Evolutionary conservation across 2,329 filamentous ascomycete species (phyloP), one percentile per base, ranked within the genome.

Genomic region (Claviceps sp.): DNA sequence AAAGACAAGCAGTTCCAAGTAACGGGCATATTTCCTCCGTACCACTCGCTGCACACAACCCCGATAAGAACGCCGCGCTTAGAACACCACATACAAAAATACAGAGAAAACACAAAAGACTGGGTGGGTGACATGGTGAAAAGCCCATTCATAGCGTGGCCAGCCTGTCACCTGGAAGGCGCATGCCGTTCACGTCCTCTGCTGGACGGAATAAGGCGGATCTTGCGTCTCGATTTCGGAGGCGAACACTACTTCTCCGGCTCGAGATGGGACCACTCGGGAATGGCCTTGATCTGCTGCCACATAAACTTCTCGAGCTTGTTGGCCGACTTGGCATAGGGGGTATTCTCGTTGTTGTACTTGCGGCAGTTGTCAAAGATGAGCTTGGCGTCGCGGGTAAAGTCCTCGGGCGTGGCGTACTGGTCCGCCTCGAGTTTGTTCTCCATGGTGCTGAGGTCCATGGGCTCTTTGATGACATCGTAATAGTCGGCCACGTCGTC

Each of bases 401-500:
- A 96, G 61, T 97, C 93, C 63, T 97, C 89, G 0, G 93, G 91
- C 0, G 82, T 89, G 16, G 82, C 79, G 64, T 98, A 98, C 62
- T 91, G 80, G 68, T 97, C 93, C 41, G 88, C 88, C 45, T 53
- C 52, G 48, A 96, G 84, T 69, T 95, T 95, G 59, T 81, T 82
- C 68, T 97, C 93, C 91, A 98, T 97, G 20, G 90, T 96, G 47
- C 81, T 84, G 47, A 96, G 75, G 64, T 96, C 93, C 93, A 98
- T 98, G 38, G 93, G 93, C 66, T 95, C 86, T 64, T 90, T 90
- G 73, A 98, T 98, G 55, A 97, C 90, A 54, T 95, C 88, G 72
- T 97, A 97, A 71, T 98, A 98, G 67, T 98, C 93, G n/a, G 88
- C 83, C 0, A 98, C 93, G 59, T 97, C 93, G 61, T 98, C 93